Evolutionary conservation across 768 basidiomycete species (phyloP), one percentile per base, ranked within the genome.

Genomic region (Pisolithus albus): DNA sequence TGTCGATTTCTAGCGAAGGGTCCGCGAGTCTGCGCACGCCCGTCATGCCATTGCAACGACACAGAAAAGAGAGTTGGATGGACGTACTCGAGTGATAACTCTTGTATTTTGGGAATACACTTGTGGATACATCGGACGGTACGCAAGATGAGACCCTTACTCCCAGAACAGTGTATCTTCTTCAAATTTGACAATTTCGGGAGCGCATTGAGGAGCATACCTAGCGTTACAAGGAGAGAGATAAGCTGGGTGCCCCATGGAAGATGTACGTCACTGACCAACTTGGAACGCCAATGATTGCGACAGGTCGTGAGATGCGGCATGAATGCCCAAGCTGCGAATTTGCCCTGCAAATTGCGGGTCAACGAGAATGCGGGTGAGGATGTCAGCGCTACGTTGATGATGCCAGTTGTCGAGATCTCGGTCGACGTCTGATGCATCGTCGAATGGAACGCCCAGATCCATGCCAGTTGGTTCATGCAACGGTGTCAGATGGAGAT

Each of bases 141-240:
- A 2, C 76, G 72, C 8, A 70, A 58, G 42, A 84, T 75, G 36
- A 79, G 73, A 16, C 81, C 79, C 37, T 70, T 73, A 1, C 75
- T 69, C 15, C 83, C 81, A n/a, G 76, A 75, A 41, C 83, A 79
- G 60, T 82, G 78, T 2, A 84, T 75, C 51, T 80, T 81, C 28
- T 76, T 72, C 34, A 87, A 69, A 56, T 80, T 83, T 46, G 66
- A 64, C 26, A 87, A 62, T 59, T 81, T 83, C 8, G 84, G 82
- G 9, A 88, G 69, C 3, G 82, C 81, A 42, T 86, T 87, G 18
- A 79, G 75, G 49, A 87, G 68, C 79, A 87, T 86, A 24, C 83
- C 83, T 84, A 21, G 0, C 23, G 28, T 28, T 30, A 43, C n/a
- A 46, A 9, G 30, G 21, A 16, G 9, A 18, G 18, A 15, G 10